Percentiles rank a stretch among this genome's conserved stretches.
Evolutionary conservation across 2,329 filamentous ascomycete genomes (phyloP).

Genomic region (Trichoderma sp.): DNA sequence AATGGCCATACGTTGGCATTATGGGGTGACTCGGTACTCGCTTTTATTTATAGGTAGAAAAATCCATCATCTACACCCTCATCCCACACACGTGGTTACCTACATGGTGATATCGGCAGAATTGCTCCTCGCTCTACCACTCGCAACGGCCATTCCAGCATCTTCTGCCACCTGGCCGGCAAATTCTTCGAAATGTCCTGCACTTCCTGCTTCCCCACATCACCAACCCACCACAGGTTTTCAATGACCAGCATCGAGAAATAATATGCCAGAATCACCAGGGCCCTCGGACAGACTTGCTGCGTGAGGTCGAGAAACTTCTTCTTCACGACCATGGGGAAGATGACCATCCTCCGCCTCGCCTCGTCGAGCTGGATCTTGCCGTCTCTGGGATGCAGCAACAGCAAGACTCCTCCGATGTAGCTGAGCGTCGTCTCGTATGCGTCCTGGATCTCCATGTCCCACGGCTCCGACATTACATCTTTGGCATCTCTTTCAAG

Average conservation of each 20-base stretch:
- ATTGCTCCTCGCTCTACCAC: neutral
- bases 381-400: neutral
- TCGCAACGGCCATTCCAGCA: conserved; percentile 14
- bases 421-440: conserved; percentile 24
- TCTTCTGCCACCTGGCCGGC: conserved; percentile 13
- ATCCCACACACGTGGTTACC: neutral
- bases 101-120: neutral
- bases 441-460: conserved; percentile 22
- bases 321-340: conserved; percentile 20
- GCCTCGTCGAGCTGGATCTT: neutral
- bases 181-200: conserved; percentile 9
- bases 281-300: conserved; percentile 14
- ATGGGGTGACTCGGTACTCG: neutral
- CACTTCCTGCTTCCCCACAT: conserved; percentile 14
- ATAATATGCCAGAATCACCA: conserved; percentile 22
- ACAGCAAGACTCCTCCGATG: conserved; percentile 17
- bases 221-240: conserved; percentile 20
- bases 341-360: conserved; percentile 17
- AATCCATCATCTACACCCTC: neutral
- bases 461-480: conserved; percentile 21
- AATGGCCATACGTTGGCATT: neutral
- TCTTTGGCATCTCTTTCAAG: conserved; percentile 18
- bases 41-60: neutral
- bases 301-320: conserved; percentile 17
- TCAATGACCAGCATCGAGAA: conserved; percentile 19